Evolutionary conservation across 176 grass and related monocot species (phyloP).

Genomic region (Poa pratensis): DNA sequence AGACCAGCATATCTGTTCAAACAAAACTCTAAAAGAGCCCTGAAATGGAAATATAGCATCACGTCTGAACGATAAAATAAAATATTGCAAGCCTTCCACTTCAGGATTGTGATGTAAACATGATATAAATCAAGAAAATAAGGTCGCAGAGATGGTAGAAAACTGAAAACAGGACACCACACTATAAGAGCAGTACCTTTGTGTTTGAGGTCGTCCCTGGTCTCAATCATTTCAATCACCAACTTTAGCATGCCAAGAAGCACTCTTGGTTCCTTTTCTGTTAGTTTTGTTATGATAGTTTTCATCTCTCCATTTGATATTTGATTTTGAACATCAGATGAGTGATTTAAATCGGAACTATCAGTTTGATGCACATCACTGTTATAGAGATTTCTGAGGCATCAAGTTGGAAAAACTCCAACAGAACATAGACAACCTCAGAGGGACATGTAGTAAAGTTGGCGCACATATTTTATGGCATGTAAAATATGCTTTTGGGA

Average conservation of each 20-base stretch:
- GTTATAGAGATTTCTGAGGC: constrained; percentile 34
- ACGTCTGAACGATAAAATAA: not conserved
- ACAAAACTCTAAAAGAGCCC: not conserved
- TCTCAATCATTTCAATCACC: constrained; percentile 73
- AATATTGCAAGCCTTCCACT: not conserved
- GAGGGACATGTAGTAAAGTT: constrained; percentile 71
- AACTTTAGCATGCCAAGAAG: constrained; percentile 62
- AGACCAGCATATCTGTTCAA: not conserved
- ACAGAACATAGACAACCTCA: constrained; percentile 67
- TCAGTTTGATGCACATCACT: no score
- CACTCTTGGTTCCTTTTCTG: constrained; percentile 67
- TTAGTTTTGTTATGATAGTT: no score
- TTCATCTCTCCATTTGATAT: no score
- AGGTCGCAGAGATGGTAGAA: no score
- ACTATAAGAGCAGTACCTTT: no score
- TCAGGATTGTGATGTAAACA: constrained; percentile 7
- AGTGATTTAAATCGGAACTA: no score
- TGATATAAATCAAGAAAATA: not conserved
- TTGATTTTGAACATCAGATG: no score
- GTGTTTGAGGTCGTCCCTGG: constrained; percentile 39
- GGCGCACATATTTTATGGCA: constrained; percentile 53
- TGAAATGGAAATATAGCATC: constrained; percentile 14
- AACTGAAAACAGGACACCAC: no score
- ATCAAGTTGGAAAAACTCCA: constrained; percentile 67
- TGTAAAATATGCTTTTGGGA: constrained; percentile 55